Base-by-base conservation (phyloP, 2,329 filamentous ascomycete species). In the Colletotrichum sp. region DNA sequence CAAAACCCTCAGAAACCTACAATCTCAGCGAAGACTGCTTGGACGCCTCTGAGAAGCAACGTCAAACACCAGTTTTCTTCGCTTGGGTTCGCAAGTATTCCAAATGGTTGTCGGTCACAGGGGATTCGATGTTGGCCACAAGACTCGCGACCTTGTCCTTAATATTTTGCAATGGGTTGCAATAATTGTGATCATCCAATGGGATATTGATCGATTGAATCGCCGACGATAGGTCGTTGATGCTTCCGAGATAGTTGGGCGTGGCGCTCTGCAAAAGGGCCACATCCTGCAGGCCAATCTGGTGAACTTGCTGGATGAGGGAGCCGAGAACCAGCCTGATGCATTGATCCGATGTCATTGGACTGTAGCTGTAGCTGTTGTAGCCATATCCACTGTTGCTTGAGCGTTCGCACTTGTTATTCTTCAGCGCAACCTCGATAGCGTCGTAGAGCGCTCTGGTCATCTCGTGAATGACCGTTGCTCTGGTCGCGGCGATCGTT, bases 61-160 rank as follows among this genome's bases (percentile, higher is more conserved):
- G 6, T 52, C 60, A 36, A 16, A 64, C 21, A 26, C 38, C 70
- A 7, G 70, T 69, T 36, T 73, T 73, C 30, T 62, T 32, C 24
- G 65, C 65, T 16, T 73, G 70, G 7, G n/a, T 12, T 21, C 24
- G 56, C 38, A 73, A 55, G 30, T 69, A 62, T 6, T 55, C 21
- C 18, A 55, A 16, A 16, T 43, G 18, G 13, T 16, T 6, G 8
- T 60, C 48, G 3, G 48, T 43, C 15, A 60, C 24, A 4, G 43
- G 69, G 10, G 61, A 48, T 4, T 61, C 4, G 3, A 66, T 26
- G 7, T 13, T 36, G 18, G 7, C 12, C 18, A 71, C 7, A 3
- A 70, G 16, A 5, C 32, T n/a, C 3, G 5, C 6, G 16, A 13
- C 32, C 9, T 60, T 12, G 2, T 18, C 9, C 18, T 26, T 18